Percentiles rank a stretch among this genome's conserved stretches.
Conservation (phyloP, 1,284 basidiomycete genomes). For the Cryptococcus depauperatus region DNA sequence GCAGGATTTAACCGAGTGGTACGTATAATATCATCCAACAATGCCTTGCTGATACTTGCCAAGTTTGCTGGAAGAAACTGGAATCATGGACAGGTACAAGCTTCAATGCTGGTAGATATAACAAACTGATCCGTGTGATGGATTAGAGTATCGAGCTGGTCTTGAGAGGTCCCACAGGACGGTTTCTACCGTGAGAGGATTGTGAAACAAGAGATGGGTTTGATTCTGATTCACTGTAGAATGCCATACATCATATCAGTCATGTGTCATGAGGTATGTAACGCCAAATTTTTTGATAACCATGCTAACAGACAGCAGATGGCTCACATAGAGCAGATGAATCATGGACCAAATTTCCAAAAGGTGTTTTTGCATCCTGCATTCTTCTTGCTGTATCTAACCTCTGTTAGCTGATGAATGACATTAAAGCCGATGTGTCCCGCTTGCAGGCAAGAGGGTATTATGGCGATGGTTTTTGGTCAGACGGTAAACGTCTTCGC, state of each 20-base stretch:
- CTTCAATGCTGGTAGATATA: background rate
- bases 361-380: conserved; percentile 20
- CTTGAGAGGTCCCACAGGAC: conserved; percentile 35
- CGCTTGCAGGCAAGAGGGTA: conserved; percentile 36
- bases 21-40: conserved; percentile 11
- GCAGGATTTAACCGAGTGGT: conserved; percentile 40
- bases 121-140: background rate
- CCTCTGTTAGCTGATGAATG: conserved; percentile 30
- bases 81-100: conserved; percentile 44
- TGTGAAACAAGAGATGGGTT: background rate
- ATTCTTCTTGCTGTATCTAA: background rate
- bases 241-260: conserved; percentile 37
- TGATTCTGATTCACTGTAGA: conserved; percentile 4
- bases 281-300: background rate
- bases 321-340: conserved; percentile 47
- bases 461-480: conserved; percentile 45
- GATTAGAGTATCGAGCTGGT: conserved; percentile 45
- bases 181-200: conserved; percentile 34
- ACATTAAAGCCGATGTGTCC: conserved; percentile 38
- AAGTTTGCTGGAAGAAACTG: conserved; percentile 44
- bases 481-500: conserved; percentile 33
- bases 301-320: conserved; percentile 21
- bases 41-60: background rate
- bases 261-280: conserved; percentile 43
- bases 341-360: conserved; percentile 43